phyloP scores from a whole-genome alignment of 2,329 filamentous ascomycete species.

The Pseudocercospora pini-densiflorae region DNA sequence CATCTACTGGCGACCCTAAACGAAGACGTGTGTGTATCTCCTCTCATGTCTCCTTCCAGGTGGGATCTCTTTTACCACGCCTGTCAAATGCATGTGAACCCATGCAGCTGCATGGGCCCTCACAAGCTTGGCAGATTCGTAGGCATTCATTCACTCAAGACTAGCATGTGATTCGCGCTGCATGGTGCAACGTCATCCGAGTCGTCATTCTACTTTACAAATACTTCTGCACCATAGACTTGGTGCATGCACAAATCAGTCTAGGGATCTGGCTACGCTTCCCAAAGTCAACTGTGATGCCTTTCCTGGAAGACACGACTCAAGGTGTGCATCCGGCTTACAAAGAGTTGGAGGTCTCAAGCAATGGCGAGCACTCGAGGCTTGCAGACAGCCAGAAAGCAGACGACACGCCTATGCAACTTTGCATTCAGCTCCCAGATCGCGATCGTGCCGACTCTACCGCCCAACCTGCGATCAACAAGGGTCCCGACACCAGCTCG shows the following conservation, averaged over 20 bases:
- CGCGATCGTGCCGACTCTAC: neutral
- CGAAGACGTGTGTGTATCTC: neutral
- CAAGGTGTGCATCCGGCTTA: neutral
- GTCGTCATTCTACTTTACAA: neutral
- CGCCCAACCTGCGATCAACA: neutral
- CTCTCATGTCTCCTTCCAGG: neutral
- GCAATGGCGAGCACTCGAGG: neutral
- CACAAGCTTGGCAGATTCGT: neutral
- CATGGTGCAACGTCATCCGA: neutral
- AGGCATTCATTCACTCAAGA: neutral
- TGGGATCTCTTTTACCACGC: neutral
- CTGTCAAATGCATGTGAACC: neutral
- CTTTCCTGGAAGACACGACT: neutral
- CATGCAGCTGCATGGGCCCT: neutral
- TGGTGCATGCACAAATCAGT: neutral
- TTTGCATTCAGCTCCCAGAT: neutral
- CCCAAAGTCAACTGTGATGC: neutral
- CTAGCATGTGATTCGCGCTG: neutral
- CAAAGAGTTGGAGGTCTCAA: conserved; percentile 2
- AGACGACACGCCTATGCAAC: neutral
- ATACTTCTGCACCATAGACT: neutral
- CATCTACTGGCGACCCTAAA: neutral
- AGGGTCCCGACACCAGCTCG: neutral
- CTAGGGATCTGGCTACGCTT: neutral
- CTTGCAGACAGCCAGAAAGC: neutral